Evolutionary conservation across 1,284 basidiomycete genomes (phyloP), one percentile per base, ranked within the genome.

Genomic region (Microbotryum silenes-acaulis): DNA sequence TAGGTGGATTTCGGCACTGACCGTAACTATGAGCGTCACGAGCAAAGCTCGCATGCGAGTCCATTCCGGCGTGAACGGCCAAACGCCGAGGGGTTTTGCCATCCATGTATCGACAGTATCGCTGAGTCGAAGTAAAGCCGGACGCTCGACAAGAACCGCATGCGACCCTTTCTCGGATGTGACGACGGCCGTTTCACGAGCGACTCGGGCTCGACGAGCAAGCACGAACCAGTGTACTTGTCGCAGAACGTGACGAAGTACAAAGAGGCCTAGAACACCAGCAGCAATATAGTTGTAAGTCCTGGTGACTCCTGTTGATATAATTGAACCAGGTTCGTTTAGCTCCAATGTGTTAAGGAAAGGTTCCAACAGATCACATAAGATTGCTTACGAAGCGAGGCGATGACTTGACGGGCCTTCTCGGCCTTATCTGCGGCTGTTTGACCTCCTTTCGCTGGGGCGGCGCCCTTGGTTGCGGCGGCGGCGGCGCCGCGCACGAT

Each of bases 161-260:
- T n/a, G 21, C 37, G 23, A 29, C 23, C 42, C 16, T 45, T 57
- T 62, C 29, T 57, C 57, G 27, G 27, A 27, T 27, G 27, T 27
- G 7, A 18, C 1, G 6, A 7, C 20, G 1, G 42, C n/a, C 7
- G 51, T 33, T 9, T 20, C 8, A 7, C 25, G 29, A 6, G 46
- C 25, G 27, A n/a, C 6, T 21, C 50, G 23, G 4, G 47, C 55
- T 2, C 60, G 60, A 10, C 60, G 51, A 2, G 49, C 12, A 48
- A 60, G 21, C 31, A 31, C 31, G 50, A 50, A 51, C 5, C 45
- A 50, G 6, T 51, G 51, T 3, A 31, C 10, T 33, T 18, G 5
- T 48, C 60, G 60, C 18, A 53, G 4, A 37, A 67, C 2, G 56
- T 67, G 60, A 18, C 65, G 63, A n/a, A 67, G 42, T 51, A 64